Percentiles rank a stretch among this genome's conserved stretches.
These are phyloP conservation scores for Colletotrichum filicis DNA, from an alignment of 2,329 filamentous ascomycete genomes.

Conservation along the genomic window DNA sequence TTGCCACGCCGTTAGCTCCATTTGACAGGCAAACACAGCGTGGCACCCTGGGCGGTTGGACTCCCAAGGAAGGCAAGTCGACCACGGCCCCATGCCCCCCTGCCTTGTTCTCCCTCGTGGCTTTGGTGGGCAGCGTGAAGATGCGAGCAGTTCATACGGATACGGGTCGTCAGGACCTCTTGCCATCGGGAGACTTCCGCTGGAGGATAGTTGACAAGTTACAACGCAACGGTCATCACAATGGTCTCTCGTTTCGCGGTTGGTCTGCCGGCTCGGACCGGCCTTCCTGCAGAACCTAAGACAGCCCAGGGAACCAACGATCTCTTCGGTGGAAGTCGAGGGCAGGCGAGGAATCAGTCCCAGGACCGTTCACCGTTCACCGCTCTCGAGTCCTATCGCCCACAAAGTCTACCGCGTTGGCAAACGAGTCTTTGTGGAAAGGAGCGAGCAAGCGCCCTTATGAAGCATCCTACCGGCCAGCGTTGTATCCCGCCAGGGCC, in stretches of 20 bases:
- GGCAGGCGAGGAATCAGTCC: neutral
- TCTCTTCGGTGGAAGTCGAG: conserved; percentile 7
- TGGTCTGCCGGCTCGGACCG: conserved; percentile 17
- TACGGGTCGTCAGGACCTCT: neutral
- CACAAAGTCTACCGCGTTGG: neutral
- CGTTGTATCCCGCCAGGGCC: conserved; percentile 17
- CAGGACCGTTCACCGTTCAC: neutral
- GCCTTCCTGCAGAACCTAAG: conserved; percentile 8
- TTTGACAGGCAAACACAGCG: conserved; percentile 11
- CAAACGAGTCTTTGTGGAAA: neutral
- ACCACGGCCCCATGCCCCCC: neutral
- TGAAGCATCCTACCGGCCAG: neutral
- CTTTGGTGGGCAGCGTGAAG: neutral
- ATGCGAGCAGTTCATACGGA: neutral
- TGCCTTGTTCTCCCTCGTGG: neutral
- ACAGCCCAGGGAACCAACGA: conserved; percentile 5
- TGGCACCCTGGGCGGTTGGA: conserved; percentile 31
- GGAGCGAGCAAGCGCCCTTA: neutral
- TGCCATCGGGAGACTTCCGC: neutral
- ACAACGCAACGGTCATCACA: neutral
- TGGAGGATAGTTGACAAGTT: neutral
- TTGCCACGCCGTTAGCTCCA: conserved; percentile 3
- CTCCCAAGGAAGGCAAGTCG: conserved; percentile 20
- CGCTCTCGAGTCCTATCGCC: neutral
- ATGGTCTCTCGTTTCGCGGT: neutral